phyloP scores from a whole-genome alignment of 805 yeast genomes.

The Zygoascus biomembranicola region DNA sequence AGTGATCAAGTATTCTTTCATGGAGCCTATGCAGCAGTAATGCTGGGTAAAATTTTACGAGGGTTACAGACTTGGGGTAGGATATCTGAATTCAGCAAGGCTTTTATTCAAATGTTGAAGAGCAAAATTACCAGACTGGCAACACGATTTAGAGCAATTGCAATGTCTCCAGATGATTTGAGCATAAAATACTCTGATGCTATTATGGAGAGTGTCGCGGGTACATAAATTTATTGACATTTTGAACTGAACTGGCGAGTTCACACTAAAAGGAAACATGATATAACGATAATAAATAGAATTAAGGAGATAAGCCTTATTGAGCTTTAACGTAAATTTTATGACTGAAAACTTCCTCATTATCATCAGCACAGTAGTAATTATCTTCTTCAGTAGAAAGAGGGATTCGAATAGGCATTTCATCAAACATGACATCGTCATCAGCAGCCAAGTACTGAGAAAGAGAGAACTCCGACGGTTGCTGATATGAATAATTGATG shows the following conservation, averaged over 20 bases:
- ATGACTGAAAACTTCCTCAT: conserved; percentile 31
- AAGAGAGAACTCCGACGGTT: conserved; percentile 26
- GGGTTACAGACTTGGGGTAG: not conserved
- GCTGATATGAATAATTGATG: conserved; percentile 25
- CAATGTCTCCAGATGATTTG: conserved; percentile 11
- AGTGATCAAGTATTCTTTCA: conserved; percentile 59
- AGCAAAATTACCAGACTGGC: conserved; percentile 5
- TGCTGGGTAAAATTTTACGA: conserved; percentile 11
- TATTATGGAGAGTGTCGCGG: conserved; percentile 3
- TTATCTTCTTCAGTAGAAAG: conserved; percentile 19
- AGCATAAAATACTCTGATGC: conserved; percentile 12
- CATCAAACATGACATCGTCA: conserved; percentile 30
- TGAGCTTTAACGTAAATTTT: conserved; percentile 1
- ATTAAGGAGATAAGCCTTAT: not conserved
- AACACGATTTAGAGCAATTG: conserved; percentile 7
- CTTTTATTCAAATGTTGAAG: not conserved
- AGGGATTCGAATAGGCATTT: conserved; percentile 28
- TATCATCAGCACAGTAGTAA: conserved; percentile 26
- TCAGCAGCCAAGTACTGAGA: conserved; percentile 27
- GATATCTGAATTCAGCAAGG: not conserved
- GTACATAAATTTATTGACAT: not conserved
- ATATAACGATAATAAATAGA: not conserved
- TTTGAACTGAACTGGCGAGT: not conserved
- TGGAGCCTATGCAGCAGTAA: conserved; percentile 21
- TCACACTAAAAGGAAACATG: not conserved